Base-by-base conservation (phyloP, 139 green algal species). In the Gonium pectorale region DNA sequence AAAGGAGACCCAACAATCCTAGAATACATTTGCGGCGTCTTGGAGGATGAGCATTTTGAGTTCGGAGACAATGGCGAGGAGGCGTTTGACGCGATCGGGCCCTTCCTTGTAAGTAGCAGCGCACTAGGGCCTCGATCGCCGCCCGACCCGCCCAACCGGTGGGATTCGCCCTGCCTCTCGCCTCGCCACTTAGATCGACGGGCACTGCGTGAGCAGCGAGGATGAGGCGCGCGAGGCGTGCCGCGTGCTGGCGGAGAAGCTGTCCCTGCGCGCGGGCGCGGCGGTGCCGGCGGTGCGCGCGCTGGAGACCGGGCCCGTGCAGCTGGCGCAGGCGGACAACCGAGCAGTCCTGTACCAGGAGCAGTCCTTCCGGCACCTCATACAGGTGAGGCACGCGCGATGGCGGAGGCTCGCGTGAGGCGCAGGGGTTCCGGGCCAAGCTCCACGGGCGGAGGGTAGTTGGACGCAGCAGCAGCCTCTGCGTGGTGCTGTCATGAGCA, bases 1-100 rank as follows among this genome's bases (percentile, higher is more conserved):
- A 59, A 86, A 41, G 85, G 67, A 15, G 92, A 95, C 73, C 87
- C 89, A 22, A 89, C 84, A 1, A 95, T 95, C 21, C 33, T 95
- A 1, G 90, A 94, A 31, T 95, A 95, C 52, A 80, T 94, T 8
- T 41, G 66, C 51, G 89, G 77, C 24, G 62, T 94, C 35, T 73
- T 95, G 3, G 90, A 94, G 51, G 92, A 95, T 56, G 89, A 93
- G 51, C 80, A 92, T 44, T 95, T 94, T 81, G 92, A 95, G 35
- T 91, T 87, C 40, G 92, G 90, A 5, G 83, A 90, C 40, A 83
- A 90, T 37, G 92, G 92, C 15, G 70, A 87, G 41, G 89, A 90
- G 9, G 89, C 85, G 3, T 93, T 78, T 67, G 92, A 95, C 13
- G 59, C 81, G 22, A 86, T 95, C 1, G 90, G 92, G 22, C 87